phyloP scores from a whole-genome alignment of 148 eudicot species.

The Chenopodium suecicum region DNA sequence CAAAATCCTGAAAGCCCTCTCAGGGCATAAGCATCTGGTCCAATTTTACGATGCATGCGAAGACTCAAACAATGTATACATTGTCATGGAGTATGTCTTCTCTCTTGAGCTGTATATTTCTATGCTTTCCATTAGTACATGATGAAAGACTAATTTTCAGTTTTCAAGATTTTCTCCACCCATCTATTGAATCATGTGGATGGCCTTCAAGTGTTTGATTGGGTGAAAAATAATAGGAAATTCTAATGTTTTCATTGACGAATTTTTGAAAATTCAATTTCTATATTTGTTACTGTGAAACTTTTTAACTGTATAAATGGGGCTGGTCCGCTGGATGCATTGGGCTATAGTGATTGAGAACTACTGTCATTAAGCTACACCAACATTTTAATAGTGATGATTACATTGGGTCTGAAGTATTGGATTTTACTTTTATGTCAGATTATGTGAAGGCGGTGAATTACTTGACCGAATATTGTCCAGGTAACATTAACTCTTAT shows the following conservation, averaged over 20 bases:
- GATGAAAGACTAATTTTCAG: background rate
- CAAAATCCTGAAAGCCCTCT: slow-evolving; percentile 59
- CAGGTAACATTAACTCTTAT: slow-evolving; percentile 37
- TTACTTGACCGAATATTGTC: slow-evolving; percentile 63
- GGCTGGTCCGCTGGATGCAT: background rate
- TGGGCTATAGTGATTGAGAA: background rate
- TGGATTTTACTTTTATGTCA: slow-evolving; percentile 29
- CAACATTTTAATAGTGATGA: background rate
- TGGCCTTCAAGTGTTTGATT: background rate
- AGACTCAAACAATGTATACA: slow-evolving; percentile 63
- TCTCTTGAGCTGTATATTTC: background rate
- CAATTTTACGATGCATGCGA: slow-evolving; percentile 72
- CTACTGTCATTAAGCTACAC: background rate
- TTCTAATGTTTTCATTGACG: background rate
- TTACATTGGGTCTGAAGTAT: slow-evolving; percentile 1
- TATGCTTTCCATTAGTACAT: slow-evolving; percentile 7
- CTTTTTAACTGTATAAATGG: background rate
- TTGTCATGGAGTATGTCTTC: slow-evolving; percentile 71
- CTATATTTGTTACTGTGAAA: background rate
- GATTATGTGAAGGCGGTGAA: slow-evolving; percentile 77
- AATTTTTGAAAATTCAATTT: background rate
- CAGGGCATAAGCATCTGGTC: slow-evolving; percentile 67
- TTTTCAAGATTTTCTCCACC: background rate
- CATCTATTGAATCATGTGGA: background rate
- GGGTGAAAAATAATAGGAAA: slow-evolving; percentile 8